Evolutionary conservation across 441 rosid genomes (phyloP), one percentile per base, ranked within the genome.

Genomic region (Gossypium davidsonii): DNA sequence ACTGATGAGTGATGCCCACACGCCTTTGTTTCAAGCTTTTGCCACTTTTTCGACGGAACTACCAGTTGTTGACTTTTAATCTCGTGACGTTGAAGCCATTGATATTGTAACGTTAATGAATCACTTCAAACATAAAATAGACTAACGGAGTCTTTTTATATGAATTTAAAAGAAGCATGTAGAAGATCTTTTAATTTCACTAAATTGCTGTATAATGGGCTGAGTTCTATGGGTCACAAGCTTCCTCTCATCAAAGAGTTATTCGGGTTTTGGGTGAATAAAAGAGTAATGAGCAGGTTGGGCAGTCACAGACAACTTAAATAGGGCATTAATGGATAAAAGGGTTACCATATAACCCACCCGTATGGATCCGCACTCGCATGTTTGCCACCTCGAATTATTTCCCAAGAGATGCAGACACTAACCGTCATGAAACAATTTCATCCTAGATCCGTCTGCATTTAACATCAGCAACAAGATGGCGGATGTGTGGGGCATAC

Each of bases 401-500:
- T 49, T 3, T 49, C 53, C 18, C 53, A 12, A 49, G 53, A 12
- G 53, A 8, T 39, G 44, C 44, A 8, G 3, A n/a, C 53, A 49
- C 6, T 49, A 49, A 49, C 14, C 42, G 65, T 62, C 12, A 4
- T 10, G 17, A 28, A 5, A 63, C 20, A 14, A 37, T 14, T 39
- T 79, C 61, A 73, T 72, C 65, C 44, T 64, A 69, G 39, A 79
- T 34, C 62, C 62, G 80, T 71, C 73, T 84, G 88, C 97, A 94
- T 83, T 83, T 76, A 21, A 94, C 86, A 65, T 94, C 97, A 3
- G 89, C 93, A 9, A 91, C 97, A 53, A 94, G 86, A 86, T 92
- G 98, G 83, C 92, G 94, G 71, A 94, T 82, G 73, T 90, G 92
- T 3, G 98, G 97, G 5, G 96, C 96, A 11, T 94, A 90, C 97